phyloP scores from a whole-genome alignment of 2,329 filamentous ascomycete species.

The Diaporthe eres region DNA sequence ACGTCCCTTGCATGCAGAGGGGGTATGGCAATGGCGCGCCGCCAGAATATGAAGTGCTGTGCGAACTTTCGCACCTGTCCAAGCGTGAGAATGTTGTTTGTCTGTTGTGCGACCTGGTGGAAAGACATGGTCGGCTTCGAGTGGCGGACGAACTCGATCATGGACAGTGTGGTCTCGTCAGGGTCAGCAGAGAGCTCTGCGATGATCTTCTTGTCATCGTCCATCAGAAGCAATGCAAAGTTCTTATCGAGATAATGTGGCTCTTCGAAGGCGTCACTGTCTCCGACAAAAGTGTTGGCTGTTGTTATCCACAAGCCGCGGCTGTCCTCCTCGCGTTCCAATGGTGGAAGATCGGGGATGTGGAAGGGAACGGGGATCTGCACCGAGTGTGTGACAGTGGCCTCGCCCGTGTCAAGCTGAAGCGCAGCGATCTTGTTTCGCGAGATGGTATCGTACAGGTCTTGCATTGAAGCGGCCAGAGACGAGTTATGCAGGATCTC shows the following conservation, averaged over 20 bases:
- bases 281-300: constrained; percentile 79
- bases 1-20: constrained; percentile 91
- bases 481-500: constrained; percentile 81
- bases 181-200: constrained; percentile 83
- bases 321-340: constrained; percentile 75
- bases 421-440: constrained; percentile 89
- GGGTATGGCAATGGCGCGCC: constrained; percentile 90
- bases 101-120: constrained; percentile 75
- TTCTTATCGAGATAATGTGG: constrained; percentile 83
- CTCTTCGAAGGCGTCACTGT: constrained; percentile 74
- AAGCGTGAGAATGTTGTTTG: constrained; percentile 78
- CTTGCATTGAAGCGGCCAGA: constrained; percentile 85
- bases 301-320: constrained; percentile 90
- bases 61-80: constrained; percentile 89
- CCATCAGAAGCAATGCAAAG: constrained; percentile 87
- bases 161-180: constrained; percentile 80
- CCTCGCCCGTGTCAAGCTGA: constrained; percentile 76
- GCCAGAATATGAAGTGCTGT: constrained; percentile 96
- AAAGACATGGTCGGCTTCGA: constrained; percentile 79
- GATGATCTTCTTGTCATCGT: constrained; percentile 81
- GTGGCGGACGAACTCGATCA: constrained; percentile 86
- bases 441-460: constrained; percentile 85
- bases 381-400: constrained; percentile 72
- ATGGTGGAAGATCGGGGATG: constrained; percentile 78
- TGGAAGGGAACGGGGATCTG: constrained; percentile 78